Conservation (phyloP, 1,284 basidiomycete genomes). For the Tylopilus sp. region DNA sequence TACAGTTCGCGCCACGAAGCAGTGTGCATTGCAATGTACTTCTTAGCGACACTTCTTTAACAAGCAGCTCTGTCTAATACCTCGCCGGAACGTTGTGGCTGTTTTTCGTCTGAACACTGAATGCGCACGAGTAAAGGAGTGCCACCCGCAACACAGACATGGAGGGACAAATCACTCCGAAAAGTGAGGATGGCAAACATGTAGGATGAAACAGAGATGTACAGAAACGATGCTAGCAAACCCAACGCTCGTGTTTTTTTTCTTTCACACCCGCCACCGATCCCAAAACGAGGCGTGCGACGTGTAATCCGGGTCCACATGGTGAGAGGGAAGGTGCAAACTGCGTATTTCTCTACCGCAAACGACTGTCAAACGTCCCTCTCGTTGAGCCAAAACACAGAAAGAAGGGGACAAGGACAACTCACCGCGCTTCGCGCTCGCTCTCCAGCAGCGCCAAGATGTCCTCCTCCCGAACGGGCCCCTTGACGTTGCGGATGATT, state of each 20-base stretch:
- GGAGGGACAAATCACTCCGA: background rate
- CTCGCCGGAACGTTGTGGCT: background rate
- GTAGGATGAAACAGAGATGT: conserved; percentile 3
- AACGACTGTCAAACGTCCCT: background rate
- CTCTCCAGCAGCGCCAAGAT: conserved; percentile 97
- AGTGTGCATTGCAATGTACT: conserved; percentile 32
- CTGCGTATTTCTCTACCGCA: background rate
- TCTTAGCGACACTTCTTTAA: conserved; percentile 23
- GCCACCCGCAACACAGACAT: too few relatives aligned
- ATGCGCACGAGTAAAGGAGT: background rate
- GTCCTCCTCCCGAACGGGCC: conserved; percentile 94
- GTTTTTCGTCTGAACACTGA: background rate
- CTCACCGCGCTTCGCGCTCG: conserved; percentile 98
- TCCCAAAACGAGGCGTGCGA: too few relatives aligned
- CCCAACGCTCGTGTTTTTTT: background rate
- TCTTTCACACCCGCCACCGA: background rate
- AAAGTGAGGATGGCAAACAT: background rate
- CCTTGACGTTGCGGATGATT: conserved; percentile 99
- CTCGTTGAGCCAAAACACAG: background rate
- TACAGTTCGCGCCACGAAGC: conserved; percentile 23
- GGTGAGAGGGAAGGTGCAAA: too few relatives aligned
- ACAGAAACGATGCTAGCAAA: conserved; percentile 6
- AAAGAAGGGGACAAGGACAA: background rate
- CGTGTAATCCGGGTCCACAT: too few relatives aligned
- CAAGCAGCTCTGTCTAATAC: conserved; percentile 14